Conservation (phyloP, 2,329 filamentous ascomycete species). For the Aspergillus clavatus region DNA sequence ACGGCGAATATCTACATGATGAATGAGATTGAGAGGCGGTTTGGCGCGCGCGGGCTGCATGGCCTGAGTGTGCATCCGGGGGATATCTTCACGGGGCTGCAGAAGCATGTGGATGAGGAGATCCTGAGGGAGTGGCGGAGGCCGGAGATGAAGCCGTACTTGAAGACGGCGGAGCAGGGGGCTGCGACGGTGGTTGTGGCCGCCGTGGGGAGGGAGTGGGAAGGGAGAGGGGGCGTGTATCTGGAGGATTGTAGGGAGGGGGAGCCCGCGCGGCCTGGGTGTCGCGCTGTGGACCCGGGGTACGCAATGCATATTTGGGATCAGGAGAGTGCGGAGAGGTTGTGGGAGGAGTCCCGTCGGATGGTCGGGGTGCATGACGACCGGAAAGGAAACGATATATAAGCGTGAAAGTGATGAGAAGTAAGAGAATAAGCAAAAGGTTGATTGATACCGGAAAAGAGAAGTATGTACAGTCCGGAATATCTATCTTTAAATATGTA, state of each 20-base stretch:
- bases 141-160: conserved; percentile 4
- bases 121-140: conserved; percentile 4
- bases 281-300: not conserved
- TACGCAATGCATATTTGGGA: conserved; percentile 1
- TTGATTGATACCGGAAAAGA: not conserved
- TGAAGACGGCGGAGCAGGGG: conserved; percentile 9
- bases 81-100: conserved; percentile 32
- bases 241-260: conserved; percentile 16
- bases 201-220: conserved; percentile 22
- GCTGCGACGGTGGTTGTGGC: conserved; percentile 13
- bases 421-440: too few relatives aligned
- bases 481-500: conserved; percentile 6
- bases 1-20: conserved; percentile 49
- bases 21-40: conserved; percentile 48
- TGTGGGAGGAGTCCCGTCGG: conserved; percentile 47
- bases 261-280: conserved; percentile 7
- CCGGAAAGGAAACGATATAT: conserved; percentile 3
- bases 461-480: not conserved
- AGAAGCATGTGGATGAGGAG: conserved; percentile 28
- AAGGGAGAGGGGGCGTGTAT: conserved; percentile 27
- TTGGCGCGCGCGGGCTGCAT: conserved; percentile 41
- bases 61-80: conserved; percentile 46
- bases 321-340: conserved; percentile 34
- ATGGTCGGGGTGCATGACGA: conserved; percentile 29
- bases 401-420: not conserved